phyloP scores from a whole-genome alignment of 495 filamentous ascomycete species.

The Tricharina praecox region DNA sequence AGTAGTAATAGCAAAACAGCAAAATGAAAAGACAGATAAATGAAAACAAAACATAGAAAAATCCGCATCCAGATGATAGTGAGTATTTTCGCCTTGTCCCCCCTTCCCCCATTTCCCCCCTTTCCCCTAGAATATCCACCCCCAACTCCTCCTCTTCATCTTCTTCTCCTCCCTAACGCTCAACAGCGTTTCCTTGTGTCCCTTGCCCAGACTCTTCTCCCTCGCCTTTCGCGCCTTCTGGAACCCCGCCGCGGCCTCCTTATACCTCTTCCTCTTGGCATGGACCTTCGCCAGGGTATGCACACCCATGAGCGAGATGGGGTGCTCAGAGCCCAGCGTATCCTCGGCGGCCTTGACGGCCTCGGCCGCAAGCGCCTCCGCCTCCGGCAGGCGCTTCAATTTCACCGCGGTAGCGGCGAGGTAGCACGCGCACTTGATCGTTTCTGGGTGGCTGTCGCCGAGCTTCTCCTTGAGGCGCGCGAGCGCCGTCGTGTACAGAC shows the following conservation, averaged over 20 bases:
- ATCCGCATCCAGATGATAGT: no score
- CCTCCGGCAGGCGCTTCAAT: background rate
- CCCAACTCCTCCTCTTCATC: background rate
- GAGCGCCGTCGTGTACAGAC: background rate
- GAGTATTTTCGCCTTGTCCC: no score
- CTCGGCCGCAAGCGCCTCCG: background rate
- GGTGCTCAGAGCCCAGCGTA: background rate
- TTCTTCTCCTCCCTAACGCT: background rate
- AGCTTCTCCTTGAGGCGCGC: background rate
- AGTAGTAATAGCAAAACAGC: no score
- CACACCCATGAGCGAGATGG: background rate
- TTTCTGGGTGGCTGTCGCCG: background rate
- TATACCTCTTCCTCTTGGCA: background rate
- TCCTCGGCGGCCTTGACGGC: background rate
- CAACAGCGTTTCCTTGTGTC: background rate
- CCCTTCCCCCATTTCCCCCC: background rate
- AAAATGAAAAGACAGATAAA: no score
- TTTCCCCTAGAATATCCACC: background rate
- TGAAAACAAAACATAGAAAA: no score
- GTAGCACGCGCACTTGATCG: background rate
- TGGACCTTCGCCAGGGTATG: background rate
- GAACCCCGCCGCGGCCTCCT: slow-evolving; percentile 3
- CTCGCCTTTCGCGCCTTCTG: background rate
- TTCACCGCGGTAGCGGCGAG: background rate
- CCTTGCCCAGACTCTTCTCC: background rate